phyloP scores from a whole-genome alignment of 1,284 basidiomycete genomes.

The Cryptococcus hybrid region DNA sequence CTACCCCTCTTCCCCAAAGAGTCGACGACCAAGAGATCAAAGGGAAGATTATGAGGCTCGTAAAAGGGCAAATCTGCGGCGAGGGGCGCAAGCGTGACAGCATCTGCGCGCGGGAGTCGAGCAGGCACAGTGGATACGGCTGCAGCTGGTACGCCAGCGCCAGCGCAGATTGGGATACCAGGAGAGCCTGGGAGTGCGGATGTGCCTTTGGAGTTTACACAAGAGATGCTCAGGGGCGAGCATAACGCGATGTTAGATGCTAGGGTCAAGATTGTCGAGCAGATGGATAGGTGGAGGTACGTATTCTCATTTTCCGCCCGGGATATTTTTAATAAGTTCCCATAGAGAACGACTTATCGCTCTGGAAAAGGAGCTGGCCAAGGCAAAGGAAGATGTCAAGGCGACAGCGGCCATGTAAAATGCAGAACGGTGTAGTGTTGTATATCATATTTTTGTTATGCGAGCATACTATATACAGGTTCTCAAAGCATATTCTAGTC shows the following conservation, averaged over 20 bases:
- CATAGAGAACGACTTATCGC: slow-evolving; percentile 57
- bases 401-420: background rate
- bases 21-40: slow-evolving; percentile 50
- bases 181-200: slow-evolving; percentile 46
- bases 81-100: background rate
- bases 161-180: slow-evolving; percentile 38
- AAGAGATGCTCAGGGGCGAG: slow-evolving; percentile 82
- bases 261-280: slow-evolving; percentile 59
- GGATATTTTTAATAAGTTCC: too few species aligned
- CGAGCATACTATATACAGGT: background rate
- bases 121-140: slow-evolving; percentile 47
- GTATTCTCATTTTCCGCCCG: slow-evolving; percentile 5
- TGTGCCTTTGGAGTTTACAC: slow-evolving; percentile 69
- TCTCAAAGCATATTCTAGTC: background rate
- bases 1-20: slow-evolving; percentile 71
- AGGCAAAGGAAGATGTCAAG: slow-evolving; percentile 36
- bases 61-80: slow-evolving; percentile 15
- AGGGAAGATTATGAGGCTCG: slow-evolving; percentile 38
- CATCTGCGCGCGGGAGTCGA: slow-evolving; percentile 68
- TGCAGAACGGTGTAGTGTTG: slow-evolving; percentile 6
- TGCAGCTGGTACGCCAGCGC: slow-evolving; percentile 61
- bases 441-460: slow-evolving; percentile 3
- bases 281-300: slow-evolving; percentile 51
- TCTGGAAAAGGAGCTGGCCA: slow-evolving; percentile 40
- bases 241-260: slow-evolving; percentile 75